Base-by-base conservation (phyloP, 2,329 filamentous ascomycete species). In the Sclerotinia nivalis region DNA sequence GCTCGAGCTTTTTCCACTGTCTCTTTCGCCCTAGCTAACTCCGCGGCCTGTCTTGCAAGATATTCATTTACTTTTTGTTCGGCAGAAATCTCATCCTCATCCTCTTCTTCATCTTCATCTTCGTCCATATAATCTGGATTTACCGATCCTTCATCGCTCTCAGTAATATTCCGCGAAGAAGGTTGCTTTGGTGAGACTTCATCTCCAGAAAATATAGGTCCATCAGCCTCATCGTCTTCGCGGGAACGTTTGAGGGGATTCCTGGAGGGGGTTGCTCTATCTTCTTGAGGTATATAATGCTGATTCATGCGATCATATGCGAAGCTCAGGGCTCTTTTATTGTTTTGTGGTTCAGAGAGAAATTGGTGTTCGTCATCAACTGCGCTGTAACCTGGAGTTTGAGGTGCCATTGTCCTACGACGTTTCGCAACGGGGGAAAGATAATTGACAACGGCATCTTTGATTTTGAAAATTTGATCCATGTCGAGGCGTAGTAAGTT, bases 401-500 rank as follows among this genome's bases (percentile, higher is more conserved):
- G 66, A 68, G 73, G 74, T 25, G 71, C 76, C 34, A 74, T 60
- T 25, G 77, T 79, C 31, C 77, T 76, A 50, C 74, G 78, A 59
- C 78, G 78, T 59, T 78, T 78, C 20, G 73, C 62, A 13, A 69
- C 49, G 45, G 77, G 77, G 20, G 77, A 77, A 55, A 79, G 68
- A 61, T 74, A 75, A 25, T 71, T 72, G 40, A 76, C 64, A 56
- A 79, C 58, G 20, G 74, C 73, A 64, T 78, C 76, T 67, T 73
- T 74, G 54, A 79, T 64, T 59, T 69, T 74, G 62, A 71, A 69
- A n/a, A 79, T 56, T 31, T 73, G 69, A 60, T 78, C 73, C 76
- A 78, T 78, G 49, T 37, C 71, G 60, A 55, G 37, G 6, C 22
- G 22, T 28, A 34, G n/a, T 61, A 3, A 22, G 20, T 31, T 15